These are phyloP conservation scores for Chlorella vulgaris DNA, from an alignment of 139 green algal species.

Conservation along the genomic window DNA sequence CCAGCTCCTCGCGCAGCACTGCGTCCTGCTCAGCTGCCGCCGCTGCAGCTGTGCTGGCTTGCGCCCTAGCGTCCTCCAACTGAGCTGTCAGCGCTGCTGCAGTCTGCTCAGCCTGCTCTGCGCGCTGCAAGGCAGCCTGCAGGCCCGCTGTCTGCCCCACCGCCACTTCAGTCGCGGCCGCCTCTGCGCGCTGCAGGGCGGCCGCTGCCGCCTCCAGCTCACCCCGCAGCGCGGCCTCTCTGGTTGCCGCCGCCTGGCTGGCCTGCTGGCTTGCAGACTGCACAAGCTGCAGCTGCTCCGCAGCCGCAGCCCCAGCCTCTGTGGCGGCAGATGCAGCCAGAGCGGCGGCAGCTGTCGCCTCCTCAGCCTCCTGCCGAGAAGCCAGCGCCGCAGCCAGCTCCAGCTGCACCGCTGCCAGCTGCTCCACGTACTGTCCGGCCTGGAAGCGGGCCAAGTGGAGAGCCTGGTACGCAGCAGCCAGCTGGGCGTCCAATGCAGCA, in stretches of 20 bases:
- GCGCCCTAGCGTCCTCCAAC: not conserved
- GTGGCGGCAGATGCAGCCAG: not conserved
- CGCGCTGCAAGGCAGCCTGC: not conserved
- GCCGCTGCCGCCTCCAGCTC: slow-evolving; percentile 4
- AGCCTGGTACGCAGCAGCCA: not conserved
- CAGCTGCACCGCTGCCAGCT: slow-evolving; percentile 1
- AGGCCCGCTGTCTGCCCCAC: not conserved
- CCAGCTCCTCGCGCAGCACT: not conserved
- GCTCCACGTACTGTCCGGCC: not conserved
- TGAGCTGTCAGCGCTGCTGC: not conserved
- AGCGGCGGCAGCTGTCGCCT: not conserved
- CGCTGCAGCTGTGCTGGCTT: not conserved
- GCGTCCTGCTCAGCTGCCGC: not conserved
- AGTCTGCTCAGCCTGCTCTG: not conserved
- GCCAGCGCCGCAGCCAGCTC: slow-evolving; percentile 5
- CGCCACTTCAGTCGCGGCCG: not conserved
- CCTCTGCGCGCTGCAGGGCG: not conserved
- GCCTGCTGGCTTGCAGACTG: too few species aligned
- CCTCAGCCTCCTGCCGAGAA: not conserved
- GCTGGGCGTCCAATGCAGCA: not conserved
- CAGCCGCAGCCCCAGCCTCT: not conserved
- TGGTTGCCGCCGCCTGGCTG: too few species aligned
- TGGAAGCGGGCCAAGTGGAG: not conserved
- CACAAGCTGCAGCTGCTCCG: not conserved
- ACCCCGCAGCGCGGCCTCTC: slow-evolving; percentile 1